Evolutionary conservation across 495 filamentous ascomycete genomes (phyloP).

Genomic region (Neurospora sublineolata): DNA sequence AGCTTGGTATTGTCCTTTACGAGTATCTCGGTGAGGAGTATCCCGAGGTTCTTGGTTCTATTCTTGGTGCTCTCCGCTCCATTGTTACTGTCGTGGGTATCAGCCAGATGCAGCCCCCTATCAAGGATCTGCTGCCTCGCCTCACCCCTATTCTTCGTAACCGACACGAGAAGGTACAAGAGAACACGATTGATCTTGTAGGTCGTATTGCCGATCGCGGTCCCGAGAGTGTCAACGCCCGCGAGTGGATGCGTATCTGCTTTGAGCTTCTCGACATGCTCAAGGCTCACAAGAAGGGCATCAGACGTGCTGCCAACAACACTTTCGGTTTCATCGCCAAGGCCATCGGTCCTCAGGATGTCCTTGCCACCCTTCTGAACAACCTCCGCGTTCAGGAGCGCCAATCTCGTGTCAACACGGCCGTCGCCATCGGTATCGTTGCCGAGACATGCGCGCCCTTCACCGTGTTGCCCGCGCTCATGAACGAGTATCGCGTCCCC

Average conservation of each 20-base stretch:
- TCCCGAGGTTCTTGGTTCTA: conserved; percentile 93
- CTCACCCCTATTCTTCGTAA: conserved; percentile 95
- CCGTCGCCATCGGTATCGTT: conserved; percentile 98
- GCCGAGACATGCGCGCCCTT: conserved; percentile 99
- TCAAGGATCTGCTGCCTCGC: conserved; percentile 88
- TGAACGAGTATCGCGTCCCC: conserved; percentile 99
- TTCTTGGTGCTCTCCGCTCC: conserved; percentile 84
- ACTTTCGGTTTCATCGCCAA: conserved; percentile 99
- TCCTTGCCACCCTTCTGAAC: conserved; percentile 89
- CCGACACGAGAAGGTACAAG: conserved; percentile 98
- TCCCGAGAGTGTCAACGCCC: conserved; percentile 86
- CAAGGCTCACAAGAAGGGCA: conserved; percentile 98
- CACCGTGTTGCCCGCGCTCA: conserved; percentile 94
- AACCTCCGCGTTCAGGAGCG: conserved; percentile 95
- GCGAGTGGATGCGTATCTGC: conserved; percentile 99
- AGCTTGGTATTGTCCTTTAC: conserved; percentile 91
- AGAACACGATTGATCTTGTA: conserved; percentile 98
- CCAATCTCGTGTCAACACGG: conserved; percentile 95
- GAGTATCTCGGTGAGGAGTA: conserved; percentile 99
- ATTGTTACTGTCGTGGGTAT: conserved; percentile 99
- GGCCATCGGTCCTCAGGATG: conserved; percentile 96
- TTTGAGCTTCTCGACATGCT: conserved; percentile 99
- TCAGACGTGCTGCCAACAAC: conserved; percentile 97
- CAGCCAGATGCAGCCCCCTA: conserved; percentile 97
- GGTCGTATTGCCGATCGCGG: conserved; percentile 97